phyloP scores from a whole-genome alignment of 495 filamentous ascomycete genomes.

The Polyplosphaeria fusca region DNA sequence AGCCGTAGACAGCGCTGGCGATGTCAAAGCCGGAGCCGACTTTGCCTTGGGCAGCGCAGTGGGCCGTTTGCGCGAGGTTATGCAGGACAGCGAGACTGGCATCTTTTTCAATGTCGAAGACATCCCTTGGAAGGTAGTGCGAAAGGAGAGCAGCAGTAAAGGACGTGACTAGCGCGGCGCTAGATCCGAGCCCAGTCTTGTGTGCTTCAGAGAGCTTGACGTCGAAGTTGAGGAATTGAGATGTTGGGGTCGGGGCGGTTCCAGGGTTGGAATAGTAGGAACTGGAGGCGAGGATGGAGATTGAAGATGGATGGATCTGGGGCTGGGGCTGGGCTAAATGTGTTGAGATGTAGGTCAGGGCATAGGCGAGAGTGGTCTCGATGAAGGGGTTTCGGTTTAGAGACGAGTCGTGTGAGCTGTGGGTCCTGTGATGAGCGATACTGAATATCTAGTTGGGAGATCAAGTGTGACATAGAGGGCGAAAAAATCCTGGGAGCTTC shows the following conservation, averaged over 20 bases:
- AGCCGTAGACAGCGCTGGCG: slow-evolving; percentile 87
- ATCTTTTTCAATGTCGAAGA: slow-evolving; percentile 48
- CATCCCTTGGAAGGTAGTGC: slow-evolving; percentile 66
- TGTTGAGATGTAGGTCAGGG: slow-evolving; percentile 70
- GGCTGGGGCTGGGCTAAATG: slow-evolving; percentile 46
- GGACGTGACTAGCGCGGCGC: slow-evolving; percentile 89
- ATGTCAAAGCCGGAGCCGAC: slow-evolving; percentile 95
- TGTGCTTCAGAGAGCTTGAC: slow-evolving; percentile 74
- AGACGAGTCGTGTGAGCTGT: slow-evolving; percentile 22
- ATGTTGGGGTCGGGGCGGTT: slow-evolving; percentile 35
- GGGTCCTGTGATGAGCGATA: not conserved
- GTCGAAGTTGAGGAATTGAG: slow-evolving; percentile 72
- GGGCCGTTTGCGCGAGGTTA: slow-evolving; percentile 87
- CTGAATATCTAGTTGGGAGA: no score
- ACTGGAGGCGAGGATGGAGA: slow-evolving; percentile 90
- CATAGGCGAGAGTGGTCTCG: slow-evolving; percentile 83
- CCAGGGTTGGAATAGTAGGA: slow-evolving; percentile 88
- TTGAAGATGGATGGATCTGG: slow-evolving; percentile 61
- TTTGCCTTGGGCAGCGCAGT: slow-evolving; percentile 96
- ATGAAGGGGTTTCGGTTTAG: slow-evolving; percentile 75
- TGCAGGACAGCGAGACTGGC: slow-evolving; percentile 56
- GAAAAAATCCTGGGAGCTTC: not conserved
- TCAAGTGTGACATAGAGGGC: no score
- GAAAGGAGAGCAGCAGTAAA: slow-evolving; percentile 77
- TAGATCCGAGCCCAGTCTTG: slow-evolving; percentile 96